Evolutionary conservation across 768 basidiomycete species (phyloP), one percentile per base, ranked within the genome.

Genomic region (Agrocybe pediades): DNA sequence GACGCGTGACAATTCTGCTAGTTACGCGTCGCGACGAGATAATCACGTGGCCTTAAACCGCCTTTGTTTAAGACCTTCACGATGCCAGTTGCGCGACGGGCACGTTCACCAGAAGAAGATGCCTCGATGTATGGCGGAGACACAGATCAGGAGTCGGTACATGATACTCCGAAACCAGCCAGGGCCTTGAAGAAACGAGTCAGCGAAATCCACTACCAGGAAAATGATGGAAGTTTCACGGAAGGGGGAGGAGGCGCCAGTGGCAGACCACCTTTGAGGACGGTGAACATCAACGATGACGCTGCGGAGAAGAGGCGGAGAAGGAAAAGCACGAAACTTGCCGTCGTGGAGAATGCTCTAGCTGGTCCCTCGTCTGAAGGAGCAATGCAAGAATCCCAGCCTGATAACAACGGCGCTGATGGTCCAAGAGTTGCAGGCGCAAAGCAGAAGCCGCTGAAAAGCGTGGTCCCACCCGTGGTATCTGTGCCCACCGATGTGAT

Each of bases 221-320:
- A 78, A 47, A 67, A 74, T 51, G 76, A 79, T 51, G 75, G 73
- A 19, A 74, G 70, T 59, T 72, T 74, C 60, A 67, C 62, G 25
- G 33, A 62, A 65, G 63, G 73, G 69, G 41, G 70, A 69, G 40
- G 71, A 72, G 4, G 65, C 65, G 25, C 73, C n/a, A n/a, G 5
- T 36, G 33, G 5, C n/a, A 36, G 74, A 41, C 63, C 66, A 30
- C 75, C 76, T 20, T 65, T 74, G 43, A 80, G 77, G 63, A 74
- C 78, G 7, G 79, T 78, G 62, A 86, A 78, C 56, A 79, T 74
- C 69, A 95, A 95, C 68, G 92, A 95, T 65, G 93, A 95, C 70
- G 82, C 80, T 2, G 92, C 92, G 0, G 93, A 95, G 75, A 93
- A 92, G 68, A 81, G 92, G 45, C 78, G 86, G 52, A 74, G 93